Evolutionary conservation across 2,329 filamentous ascomycete species (phyloP).

Genomic region (Aspergillus terreus): DNA sequence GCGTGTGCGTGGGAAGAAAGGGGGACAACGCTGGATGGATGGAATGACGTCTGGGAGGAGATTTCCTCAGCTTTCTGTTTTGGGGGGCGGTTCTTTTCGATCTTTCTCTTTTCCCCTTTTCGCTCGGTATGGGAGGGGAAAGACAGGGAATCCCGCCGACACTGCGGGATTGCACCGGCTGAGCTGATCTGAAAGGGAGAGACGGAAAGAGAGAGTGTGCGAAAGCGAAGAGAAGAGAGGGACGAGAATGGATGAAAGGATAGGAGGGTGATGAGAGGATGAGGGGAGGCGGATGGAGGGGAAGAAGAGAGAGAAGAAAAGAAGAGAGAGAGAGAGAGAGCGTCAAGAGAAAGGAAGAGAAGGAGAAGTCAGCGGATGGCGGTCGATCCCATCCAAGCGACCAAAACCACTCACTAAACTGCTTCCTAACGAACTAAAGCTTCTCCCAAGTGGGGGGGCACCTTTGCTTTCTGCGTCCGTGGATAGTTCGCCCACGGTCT

Average conservation of each 20-base stretch:
- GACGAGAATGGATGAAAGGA: slow-evolving; percentile 21
- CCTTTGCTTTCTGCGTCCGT: background rate
- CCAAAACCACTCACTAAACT: background rate
- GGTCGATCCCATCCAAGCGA: slow-evolving; percentile 1
- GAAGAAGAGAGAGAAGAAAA: slow-evolving; percentile 16
- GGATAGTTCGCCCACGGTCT: background rate
- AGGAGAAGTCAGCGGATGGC: slow-evolving; percentile 1
- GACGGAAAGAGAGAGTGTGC: background rate
- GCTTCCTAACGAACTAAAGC: background rate
- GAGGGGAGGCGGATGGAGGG: slow-evolving; percentile 28
- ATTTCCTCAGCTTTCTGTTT: slow-evolving; percentile 6
- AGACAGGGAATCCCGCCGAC: slow-evolving; percentile 1
- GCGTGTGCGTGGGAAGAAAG: background rate
- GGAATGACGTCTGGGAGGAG: slow-evolving; percentile 14
- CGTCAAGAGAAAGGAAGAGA: slow-evolving; percentile 5
- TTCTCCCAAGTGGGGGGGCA: background rate
- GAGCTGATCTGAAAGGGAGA: background rate
- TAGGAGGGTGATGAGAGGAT: slow-evolving; percentile 44
- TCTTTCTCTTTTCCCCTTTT: slow-evolving; percentile 11
- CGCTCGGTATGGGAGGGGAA: slow-evolving; percentile 4
- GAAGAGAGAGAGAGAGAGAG: slow-evolving; percentile 12
- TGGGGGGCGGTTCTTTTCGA: background rate
- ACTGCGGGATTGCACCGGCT: slow-evolving; percentile 1
- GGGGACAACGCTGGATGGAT: slow-evolving; percentile 1
- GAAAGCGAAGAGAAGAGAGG: slow-evolving; percentile 18